Base-by-base conservation (phyloP, 2,329 filamentous ascomycete species). In the Cercospora sp. region DNA sequence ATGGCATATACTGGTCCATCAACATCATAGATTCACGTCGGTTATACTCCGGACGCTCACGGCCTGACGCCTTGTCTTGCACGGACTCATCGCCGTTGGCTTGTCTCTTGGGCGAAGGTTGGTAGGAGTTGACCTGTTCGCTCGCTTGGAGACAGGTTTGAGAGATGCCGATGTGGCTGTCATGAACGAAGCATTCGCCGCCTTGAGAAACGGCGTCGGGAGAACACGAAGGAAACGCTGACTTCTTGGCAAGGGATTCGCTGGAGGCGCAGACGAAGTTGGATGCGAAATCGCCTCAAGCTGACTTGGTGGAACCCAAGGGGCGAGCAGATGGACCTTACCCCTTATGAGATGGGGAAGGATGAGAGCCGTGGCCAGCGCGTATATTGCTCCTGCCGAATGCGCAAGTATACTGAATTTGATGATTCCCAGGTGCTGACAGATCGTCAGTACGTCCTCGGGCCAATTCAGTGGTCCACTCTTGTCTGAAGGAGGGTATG, bases 361-460 rank as follows among this genome's bases (percentile, higher is more conserved):
- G 55, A 95, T 91, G 55, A 99, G 84, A 0, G 95, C 95, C 0
- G 95, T 98, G 0, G 95, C 95, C 18, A 99, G 86, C 1, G 95
- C 95, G 77, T 99, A 99, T 63, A 99, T 97, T n/a, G 95, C 94
- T 16, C 95, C 95, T 0, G 95, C 95, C 0, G 94, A 98, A 79
- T 99, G 95, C 1, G 95, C 95, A 1, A 99, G 86, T 21, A 99
- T 91, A 6, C 94, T 98, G 78, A 99, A 99, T 73, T 97, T 97
- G 10, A 90, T 95, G 71, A 99, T 96, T 74, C 93, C 94, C 55
- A 99, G 85, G 13, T 91, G 85, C 76, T 97, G 92, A 79, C 95
- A 99, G 67, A 99, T 97, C 63, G 94, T 90, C 68, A 96, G 91
- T 13, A 99, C 93, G 80, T 99, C 95, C 74, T 90, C 88, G 82